Percentiles rank a stretch among this genome's conserved stretches.
Evolutionary conservation across 805 yeast species (phyloP).

Genomic region (Yarrowia deformans): DNA sequence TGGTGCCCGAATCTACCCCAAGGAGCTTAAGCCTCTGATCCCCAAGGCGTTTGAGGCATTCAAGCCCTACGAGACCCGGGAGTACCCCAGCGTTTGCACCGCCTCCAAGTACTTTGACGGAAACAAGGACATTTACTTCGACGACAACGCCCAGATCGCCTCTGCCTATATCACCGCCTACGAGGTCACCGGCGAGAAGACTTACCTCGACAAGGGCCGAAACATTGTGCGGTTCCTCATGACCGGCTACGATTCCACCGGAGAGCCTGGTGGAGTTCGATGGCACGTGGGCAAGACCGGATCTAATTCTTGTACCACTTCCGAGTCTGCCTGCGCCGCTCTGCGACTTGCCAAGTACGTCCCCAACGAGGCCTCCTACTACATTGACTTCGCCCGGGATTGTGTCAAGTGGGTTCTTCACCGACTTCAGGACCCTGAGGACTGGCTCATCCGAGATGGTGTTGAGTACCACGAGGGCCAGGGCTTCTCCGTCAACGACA

Average conservation of each 20-base stretch:
- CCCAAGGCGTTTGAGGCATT: slow-evolving; percentile 61
- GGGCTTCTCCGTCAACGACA: slow-evolving; percentile 54
- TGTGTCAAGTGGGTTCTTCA: slow-evolving; percentile 66
- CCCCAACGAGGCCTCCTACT: slow-evolving; percentile 52
- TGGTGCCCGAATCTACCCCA: slow-evolving; percentile 60
- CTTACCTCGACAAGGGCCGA: slow-evolving; percentile 62
- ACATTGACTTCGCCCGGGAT: slow-evolving; percentile 64
- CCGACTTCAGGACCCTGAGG: slow-evolving; percentile 60
- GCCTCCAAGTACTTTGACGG: slow-evolving; percentile 68
- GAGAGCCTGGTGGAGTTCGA: slow-evolving; percentile 65
- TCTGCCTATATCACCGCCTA: slow-evolving; percentile 69
- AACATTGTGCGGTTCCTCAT: slow-evolving; percentile 66
- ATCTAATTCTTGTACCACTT: slow-evolving; percentile 70
- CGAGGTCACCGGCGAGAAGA: slow-evolving; percentile 66
- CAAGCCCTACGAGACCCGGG: slow-evolving; percentile 59
- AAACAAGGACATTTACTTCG: slow-evolving; percentile 69
- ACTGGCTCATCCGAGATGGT: slow-evolving; percentile 68
- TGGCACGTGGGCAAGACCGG: slow-evolving; percentile 72
- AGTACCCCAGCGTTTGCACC: slow-evolving; percentile 61
- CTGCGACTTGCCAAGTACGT: slow-evolving; percentile 62
- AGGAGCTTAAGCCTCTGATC: slow-evolving; percentile 60
- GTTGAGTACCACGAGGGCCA: slow-evolving; percentile 53
- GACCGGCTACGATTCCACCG: slow-evolving; percentile 64
- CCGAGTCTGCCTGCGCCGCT: slow-evolving; percentile 70
- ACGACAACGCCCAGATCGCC: slow-evolving; percentile 79